Evolutionary conservation across 768 basidiomycete species (phyloP), one percentile per base, ranked within the genome.

Genomic region (Rhizopogon vesiculosus): DNA sequence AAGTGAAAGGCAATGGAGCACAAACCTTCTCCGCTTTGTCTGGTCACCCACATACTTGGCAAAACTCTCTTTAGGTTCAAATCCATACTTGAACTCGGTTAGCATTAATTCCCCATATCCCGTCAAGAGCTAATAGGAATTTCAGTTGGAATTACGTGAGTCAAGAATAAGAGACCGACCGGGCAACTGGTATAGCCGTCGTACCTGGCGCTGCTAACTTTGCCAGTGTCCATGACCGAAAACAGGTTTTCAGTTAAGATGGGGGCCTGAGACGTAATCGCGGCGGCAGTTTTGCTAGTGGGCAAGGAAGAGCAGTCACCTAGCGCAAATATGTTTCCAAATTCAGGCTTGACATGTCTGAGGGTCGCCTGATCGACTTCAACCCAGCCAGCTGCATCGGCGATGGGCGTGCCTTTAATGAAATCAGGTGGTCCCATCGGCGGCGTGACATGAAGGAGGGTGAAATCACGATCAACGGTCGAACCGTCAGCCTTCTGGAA

Each of bases 201-300:
- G 65, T 99, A 99, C 45, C 66, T 72, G 2, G 91, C 94, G 42
- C 68, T 63, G 29, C 84, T 78, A 45, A 91, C 69, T 60, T 81
- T 80, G 35, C 93, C 94, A 1, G 81, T 84, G 61, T 88, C 82
- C 67, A 93, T 73, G 33, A 89, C 73, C 28, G 84, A 84, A 69
- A 84, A 87, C 39, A 98, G 68, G 72, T 98, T 98, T 72, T 98
- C 91, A 1, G 87, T 82, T 44, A 98, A 78, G 5, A 99, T 87
- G 10, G 96, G 96, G 1, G 90, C 86, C 70, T 99, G 93, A 0
- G 84, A 84, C 2, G 91, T 93, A 64, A 98, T 89, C 5, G 95
- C 96, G 13, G 96, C 95, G 0, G 90, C 92, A 0, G 96, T 99
- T 79, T 96, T 99, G 70, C 91, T 93, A 28, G 93, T 98, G 7